Percentiles rank a stretch among this genome's conserved stretches.
Evolutionary conservation across 495 filamentous ascomycete genomes (phyloP).

Genomic region (Trichoderma orchidacearum): DNA sequence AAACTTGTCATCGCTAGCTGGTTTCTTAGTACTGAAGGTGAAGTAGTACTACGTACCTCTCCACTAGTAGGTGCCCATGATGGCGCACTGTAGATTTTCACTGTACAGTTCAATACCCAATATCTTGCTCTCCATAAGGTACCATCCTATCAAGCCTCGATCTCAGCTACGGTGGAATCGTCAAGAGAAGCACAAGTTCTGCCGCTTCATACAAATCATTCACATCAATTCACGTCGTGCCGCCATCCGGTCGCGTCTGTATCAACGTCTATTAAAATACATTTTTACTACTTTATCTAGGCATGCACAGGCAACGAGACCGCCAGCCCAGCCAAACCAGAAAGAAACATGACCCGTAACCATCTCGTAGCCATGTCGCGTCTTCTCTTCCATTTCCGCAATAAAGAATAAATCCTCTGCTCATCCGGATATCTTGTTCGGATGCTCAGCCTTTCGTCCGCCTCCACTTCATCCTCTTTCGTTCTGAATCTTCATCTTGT

Average conservation of each 20-base stretch:
- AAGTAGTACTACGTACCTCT: too few relatives aligned
- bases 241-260: not conserved
- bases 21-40: too few relatives aligned
- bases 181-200: not conserved
- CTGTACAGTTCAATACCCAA: not conserved
- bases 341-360: not conserved
- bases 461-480: not conserved
- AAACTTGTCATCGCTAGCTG: too few relatives aligned
- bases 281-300: slow-evolving; percentile 3
- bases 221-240: too few relatives aligned
- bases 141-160: not conserved
- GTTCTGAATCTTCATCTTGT: not conserved
- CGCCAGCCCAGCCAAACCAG: not conserved
- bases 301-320: not conserved
- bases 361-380: not conserved
- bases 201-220: not conserved
- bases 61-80: too few relatives aligned
- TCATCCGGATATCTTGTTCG: not conserved
- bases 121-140: not conserved
- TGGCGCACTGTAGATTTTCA: not conserved
- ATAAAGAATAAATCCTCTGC: not conserved
- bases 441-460: not conserved
- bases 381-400: not conserved
- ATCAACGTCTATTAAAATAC: slow-evolving; percentile 5
- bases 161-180: not conserved